Evolutionary conservation across 371 early-diverging fungal species (phyloP).

Genomic region (Encephalitozoon intestinalis): DNA sequence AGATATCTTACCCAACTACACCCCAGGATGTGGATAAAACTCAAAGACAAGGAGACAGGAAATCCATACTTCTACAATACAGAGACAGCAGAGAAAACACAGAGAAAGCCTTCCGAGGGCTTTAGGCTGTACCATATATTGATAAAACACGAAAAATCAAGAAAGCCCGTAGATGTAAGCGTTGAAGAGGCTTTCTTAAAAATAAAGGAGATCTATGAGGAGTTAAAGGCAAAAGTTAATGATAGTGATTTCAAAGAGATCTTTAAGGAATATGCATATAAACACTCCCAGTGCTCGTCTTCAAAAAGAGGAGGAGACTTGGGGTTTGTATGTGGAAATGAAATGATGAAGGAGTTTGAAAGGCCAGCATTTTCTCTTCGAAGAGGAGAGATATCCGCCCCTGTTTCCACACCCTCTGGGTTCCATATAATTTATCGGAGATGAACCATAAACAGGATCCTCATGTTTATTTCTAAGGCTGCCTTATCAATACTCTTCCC

Average conservation of each 20-base stretch:
- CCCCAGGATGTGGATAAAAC: slow-evolving; percentile 17
- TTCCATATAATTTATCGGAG: slow-evolving; percentile 70
- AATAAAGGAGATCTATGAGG: slow-evolving; percentile 60
- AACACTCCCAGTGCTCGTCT: slow-evolving; percentile 74
- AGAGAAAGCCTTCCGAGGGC: slow-evolving; percentile 67
- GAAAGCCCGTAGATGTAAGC: slow-evolving; percentile 75
- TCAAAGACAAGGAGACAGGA: slow-evolving; percentile 65
- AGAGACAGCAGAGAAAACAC: slow-evolving; percentile 68
- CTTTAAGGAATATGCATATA: slow-evolving; percentile 64
- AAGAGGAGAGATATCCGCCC: slow-evolving; percentile 72
- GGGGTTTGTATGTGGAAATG: slow-evolving; percentile 70
- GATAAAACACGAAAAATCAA: slow-evolving; percentile 74
- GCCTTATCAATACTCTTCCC: slow-evolving; percentile 53
- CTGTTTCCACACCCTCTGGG: slow-evolving; percentile 78
- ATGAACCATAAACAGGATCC: not conserved
- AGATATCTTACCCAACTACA: not conserved
- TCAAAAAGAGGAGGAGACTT: slow-evolving; percentile 77
- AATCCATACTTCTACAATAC: slow-evolving; percentile 76
- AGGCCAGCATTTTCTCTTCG: slow-evolving; percentile 73
- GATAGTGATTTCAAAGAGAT: slow-evolving; percentile 62
- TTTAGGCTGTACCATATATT: slow-evolving; percentile 74
- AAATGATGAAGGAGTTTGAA: slow-evolving; percentile 77
- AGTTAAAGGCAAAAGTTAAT: slow-evolving; percentile 61
- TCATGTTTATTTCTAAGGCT: slow-evolving; percentile 39
- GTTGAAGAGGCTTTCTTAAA: slow-evolving; percentile 73